These are phyloP conservation scores for Phellinidium pouzarii DNA, from an alignment of 1,284 basidiomycete species.

Conservation along the genomic window DNA sequence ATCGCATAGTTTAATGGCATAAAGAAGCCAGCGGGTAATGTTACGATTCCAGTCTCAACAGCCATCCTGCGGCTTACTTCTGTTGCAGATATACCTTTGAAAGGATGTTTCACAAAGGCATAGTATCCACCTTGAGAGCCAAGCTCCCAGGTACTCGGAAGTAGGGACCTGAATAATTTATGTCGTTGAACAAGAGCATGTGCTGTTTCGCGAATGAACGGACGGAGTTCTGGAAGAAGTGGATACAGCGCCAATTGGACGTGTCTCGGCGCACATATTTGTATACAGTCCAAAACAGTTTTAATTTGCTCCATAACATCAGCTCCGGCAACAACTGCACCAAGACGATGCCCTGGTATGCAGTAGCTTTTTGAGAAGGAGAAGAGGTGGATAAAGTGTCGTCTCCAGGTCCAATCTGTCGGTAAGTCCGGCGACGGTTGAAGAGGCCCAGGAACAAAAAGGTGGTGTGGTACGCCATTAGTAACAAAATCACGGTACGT, in stretches of 20 bases:
- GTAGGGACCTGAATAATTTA: constrained; percentile 43
- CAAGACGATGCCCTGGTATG: constrained; percentile 81
- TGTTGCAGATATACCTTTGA: constrained; percentile 38
- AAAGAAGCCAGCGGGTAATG: constrained; percentile 70
- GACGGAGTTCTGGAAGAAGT: constrained; percentile 45
- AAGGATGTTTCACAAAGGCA: constrained; percentile 74
- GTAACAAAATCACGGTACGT: constrained; percentile 83
- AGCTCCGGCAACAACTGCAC: constrained; percentile 65
- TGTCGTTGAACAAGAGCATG: constrained; percentile 51
- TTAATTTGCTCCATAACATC: constrained; percentile 46
- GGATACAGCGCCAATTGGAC: constrained; percentile 63
- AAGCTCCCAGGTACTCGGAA: constrained; percentile 53
- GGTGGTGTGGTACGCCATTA: constrained; percentile 44
- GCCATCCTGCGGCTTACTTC: constrained; percentile 59
- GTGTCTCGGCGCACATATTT: constrained; percentile 73
- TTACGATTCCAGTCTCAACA: constrained; percentile 56
- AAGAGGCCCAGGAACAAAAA: constrained; percentile 34
- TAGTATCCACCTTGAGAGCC: constrained; percentile 68
- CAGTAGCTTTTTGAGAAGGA: constrained; percentile 82
- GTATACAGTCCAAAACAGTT: constrained; percentile 72
- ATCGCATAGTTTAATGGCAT: constrained; percentile 25
- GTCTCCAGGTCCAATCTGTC: constrained; percentile 46
- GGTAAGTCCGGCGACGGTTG: constrained; percentile 10
- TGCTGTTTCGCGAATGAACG: constrained; percentile 48
- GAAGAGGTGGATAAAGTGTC: constrained; percentile 64